phyloP scores from a whole-genome alignment of 23 red algal species.

The Pyropia haitanensis region DNA sequence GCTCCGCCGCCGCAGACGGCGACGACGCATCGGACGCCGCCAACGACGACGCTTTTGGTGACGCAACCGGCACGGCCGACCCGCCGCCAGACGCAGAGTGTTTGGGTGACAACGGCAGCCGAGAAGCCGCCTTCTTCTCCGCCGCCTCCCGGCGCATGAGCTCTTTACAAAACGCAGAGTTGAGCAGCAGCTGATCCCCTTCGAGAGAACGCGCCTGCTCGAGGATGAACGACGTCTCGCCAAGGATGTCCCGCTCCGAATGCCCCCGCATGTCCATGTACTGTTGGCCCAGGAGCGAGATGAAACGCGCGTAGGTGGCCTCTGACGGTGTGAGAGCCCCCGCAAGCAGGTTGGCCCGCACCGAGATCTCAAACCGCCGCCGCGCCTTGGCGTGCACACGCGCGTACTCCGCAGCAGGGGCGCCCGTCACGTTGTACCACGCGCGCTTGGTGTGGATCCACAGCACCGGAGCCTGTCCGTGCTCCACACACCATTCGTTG shows the following conservation, averaged over 20 bases:
- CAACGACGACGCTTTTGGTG: background rate
- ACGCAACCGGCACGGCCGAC: background rate
- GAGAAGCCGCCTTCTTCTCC: background rate
- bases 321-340: background rate
- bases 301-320: background rate
- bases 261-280: constrained; percentile 11
- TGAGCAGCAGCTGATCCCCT: background rate
- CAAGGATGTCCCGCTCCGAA: constrained; percentile 9
- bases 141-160: background rate
- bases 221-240: constrained; percentile 1
- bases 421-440: constrained; percentile 5
- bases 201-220: constrained; percentile 10
- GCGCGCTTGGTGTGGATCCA: constrained; percentile 1
- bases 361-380: constrained; percentile 3
- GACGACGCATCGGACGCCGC: background rate
- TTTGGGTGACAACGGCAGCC: background rate
- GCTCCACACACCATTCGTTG: constrained; percentile 10
- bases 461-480: background rate
- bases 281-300: background rate
- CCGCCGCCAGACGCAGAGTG: background rate
- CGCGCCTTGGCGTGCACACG: background rate
- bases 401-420: background rate
- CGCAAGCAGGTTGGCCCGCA: background rate
- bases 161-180: background rate
- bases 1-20: too few species aligned